Conservation (phyloP, 441 rosid species). For the Jatropha podagrica region DNA sequence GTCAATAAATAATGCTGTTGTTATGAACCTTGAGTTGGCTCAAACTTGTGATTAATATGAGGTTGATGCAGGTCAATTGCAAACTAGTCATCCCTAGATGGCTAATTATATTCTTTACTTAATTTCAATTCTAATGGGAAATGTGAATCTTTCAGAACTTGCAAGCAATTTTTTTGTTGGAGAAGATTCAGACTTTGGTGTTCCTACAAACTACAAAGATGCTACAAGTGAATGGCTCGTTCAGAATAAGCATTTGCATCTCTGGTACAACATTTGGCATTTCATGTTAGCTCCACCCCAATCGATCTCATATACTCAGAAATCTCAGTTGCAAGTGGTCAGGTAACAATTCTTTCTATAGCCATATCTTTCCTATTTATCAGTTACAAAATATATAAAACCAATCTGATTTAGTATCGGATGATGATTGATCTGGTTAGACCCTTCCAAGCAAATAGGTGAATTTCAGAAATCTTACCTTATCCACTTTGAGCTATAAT, state of each 20-base stretch:
- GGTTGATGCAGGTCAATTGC: neutral
- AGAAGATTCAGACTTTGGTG: conserved; percentile 85
- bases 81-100: neutral
- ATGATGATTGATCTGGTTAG: neutral
- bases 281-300: conserved; percentile 73
- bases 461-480: neutral
- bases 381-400: no score
- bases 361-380: neutral
- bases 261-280: conserved; percentile 83
- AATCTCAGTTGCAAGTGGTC: conserved; percentile 71
- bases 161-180: conserved; percentile 60
- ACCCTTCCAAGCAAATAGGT: neutral
- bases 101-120: neutral
- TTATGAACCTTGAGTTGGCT: neutral
- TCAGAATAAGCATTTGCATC: conserved; percentile 62
- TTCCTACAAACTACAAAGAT: conserved; percentile 55
- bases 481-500: neutral
- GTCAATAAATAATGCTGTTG: neutral
- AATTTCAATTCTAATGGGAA: conserved; percentile 2
- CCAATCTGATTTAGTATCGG: neutral
- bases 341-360: conserved; percentile 38
- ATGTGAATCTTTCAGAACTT: conserved; percentile 54
- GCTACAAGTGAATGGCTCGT: conserved; percentile 63
- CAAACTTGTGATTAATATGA: neutral
- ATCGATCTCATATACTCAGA: conserved; percentile 66